Evolutionary conservation across 352 stramenopile species (phyloP).

Genomic region (Pelagophyceae sp.): DNA sequence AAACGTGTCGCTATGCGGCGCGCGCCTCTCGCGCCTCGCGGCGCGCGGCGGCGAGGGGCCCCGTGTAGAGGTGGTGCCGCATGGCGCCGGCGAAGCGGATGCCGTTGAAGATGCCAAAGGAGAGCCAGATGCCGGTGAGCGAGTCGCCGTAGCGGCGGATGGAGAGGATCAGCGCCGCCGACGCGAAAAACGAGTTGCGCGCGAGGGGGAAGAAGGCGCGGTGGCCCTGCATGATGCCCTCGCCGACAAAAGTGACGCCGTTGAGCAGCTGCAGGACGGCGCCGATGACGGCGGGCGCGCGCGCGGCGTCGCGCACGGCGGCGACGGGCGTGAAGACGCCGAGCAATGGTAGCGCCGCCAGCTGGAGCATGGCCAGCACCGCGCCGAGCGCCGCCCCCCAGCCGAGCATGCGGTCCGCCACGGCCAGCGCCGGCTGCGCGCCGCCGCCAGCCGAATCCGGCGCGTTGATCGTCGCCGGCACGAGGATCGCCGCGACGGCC

Average conservation of each 20-base stretch:
- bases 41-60: slow-evolving; percentile 5
- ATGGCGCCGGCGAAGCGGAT: slow-evolving; percentile 4
- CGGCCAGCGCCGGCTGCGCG: neutral
- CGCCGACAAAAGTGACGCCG: slow-evolving; percentile 56
- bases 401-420: neutral
- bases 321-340: slow-evolving; percentile 51
- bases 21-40: too few relatives aligned
- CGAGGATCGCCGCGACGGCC: slow-evolving; percentile 20
- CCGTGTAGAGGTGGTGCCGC: slow-evolving; percentile 13
- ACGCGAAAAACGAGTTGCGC: neutral
- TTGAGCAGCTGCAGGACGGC: slow-evolving; percentile 59
- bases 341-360: slow-evolving; percentile 48
- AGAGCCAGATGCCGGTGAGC: neutral
- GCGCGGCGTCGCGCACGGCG: slow-evolving; percentile 50
- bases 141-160: neutral
- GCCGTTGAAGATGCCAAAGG: neutral
- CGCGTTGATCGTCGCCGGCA: slow-evolving; percentile 14
- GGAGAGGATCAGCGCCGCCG: neutral
- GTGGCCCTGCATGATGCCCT: slow-evolving; percentile 44
- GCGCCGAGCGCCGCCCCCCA: neutral
- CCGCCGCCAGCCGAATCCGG: neutral
- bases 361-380: slow-evolving; percentile 31
- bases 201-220: neutral
- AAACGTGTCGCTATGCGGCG: too few relatives aligned
- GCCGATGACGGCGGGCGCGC: slow-evolving; percentile 47